Conservation (phyloP, 768 basidiomycete species). For the Hygrophorus russula region DNA sequence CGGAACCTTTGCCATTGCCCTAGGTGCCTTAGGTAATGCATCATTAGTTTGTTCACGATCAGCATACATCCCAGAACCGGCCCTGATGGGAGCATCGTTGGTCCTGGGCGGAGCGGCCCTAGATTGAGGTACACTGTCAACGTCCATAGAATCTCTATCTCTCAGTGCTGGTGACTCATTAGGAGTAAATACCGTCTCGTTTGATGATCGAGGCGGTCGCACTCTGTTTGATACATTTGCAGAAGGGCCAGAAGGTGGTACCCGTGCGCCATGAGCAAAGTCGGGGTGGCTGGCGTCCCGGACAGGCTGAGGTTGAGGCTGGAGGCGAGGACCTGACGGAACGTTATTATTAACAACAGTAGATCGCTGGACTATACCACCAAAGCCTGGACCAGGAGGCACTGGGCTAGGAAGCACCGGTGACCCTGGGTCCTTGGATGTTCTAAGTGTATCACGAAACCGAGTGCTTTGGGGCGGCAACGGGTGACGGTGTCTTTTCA, state of each 20-base stretch:
- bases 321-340: constrained; percentile 9
- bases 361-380: constrained; percentile 2
- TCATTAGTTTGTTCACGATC: constrained; percentile 13
- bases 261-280: constrained; percentile 1
- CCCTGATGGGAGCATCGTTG: constrained; percentile 6
- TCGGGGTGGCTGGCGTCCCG: constrained; percentile 1
- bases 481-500: constrained; percentile 22
- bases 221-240: neutral
- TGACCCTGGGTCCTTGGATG: constrained; percentile 3
- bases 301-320: constrained; percentile 3
- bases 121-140: constrained; percentile 11
- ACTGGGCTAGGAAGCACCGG: neutral
- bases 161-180: constrained; percentile 2
- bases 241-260: constrained; percentile 4
- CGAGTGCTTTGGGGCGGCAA: constrained; percentile 32
- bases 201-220: neutral
- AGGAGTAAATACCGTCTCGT: constrained; percentile 1
- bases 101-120: constrained; percentile 12
- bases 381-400: neutral
- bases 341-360: constrained; percentile 1
- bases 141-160: constrained; percentile 13
- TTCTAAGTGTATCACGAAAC: constrained; percentile 19
- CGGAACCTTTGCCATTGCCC: constrained; percentile 18
- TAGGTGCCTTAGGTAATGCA: constrained; percentile 14
- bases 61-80: constrained; percentile 19